Evolutionary conservation across 1,284 basidiomycete species (phyloP), one percentile per base, ranked within the genome.

Genomic region (Puccinia novopanici): DNA sequence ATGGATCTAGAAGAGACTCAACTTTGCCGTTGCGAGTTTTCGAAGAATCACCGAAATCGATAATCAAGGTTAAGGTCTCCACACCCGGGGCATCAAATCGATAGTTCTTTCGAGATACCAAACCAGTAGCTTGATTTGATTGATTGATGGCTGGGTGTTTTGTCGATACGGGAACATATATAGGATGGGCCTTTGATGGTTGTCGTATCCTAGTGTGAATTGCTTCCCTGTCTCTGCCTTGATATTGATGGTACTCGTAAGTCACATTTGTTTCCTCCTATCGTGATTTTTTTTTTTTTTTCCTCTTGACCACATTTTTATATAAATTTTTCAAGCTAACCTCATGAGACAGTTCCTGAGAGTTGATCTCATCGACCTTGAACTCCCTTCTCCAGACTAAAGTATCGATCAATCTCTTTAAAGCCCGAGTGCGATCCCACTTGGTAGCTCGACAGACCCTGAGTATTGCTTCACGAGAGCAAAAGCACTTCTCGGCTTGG

Each of bases 101-200:
- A 86, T 85, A 57, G 84, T 83, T 17, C 84, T 82, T 81, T 87
- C 87, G 27, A 87, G 83, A 78, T 85, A 84, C 86, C 86, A 87
- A 3, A 87, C 86, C 45, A 87, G 86, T 61, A 84, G 86, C 54
- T 85, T 84, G 83, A 87, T 87, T 82, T 87, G 86, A 22, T 83
- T 59, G 0, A 84, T 85, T 3, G 84, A 84, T 27, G 81, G 70
- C 54, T 82, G 82, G 22, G 83, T 83, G 74, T 82, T 78, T 82
- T 85, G 85, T 65, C 84, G 82, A n/a, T 84, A 84, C 3, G 86
- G 85, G 48, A 85, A 84, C 86, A 87, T 87, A 84, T 87, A 87
- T 73, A 87, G 83, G 19, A 86, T 83, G 3, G 86, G 86, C 50
- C 86, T 82, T 42, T 83, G 84, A n/a, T 84, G 82, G 59, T 84